These are phyloP conservation scores for Aspergillus campestris DNA, from an alignment of 495 filamentous ascomycete genomes.

Conservation along the genomic window DNA sequence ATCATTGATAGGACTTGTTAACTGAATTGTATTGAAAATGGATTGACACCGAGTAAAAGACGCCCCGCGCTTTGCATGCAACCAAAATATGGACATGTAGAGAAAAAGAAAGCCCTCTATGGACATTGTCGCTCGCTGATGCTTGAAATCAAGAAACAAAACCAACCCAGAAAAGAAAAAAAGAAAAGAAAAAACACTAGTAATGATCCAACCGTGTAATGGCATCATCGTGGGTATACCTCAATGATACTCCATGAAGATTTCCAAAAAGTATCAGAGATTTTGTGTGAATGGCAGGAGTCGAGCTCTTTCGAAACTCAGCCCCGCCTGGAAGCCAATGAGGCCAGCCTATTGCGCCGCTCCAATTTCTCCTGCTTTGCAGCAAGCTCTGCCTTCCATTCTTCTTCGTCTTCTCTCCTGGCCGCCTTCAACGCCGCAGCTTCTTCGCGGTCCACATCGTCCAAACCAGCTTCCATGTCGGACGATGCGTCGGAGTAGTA, in stretches of 20 bases:
- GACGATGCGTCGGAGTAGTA: conserved; percentile 48
- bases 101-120: conserved; percentile 24
- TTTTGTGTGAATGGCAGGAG: background rate
- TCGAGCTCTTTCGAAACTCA: conserved; percentile 4
- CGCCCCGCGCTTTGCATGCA: conserved; percentile 20
- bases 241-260: conserved; percentile 14
- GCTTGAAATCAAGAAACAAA: conserved; percentile 18
- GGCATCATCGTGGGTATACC: conserved; percentile 19
- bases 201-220: conserved; percentile 1
- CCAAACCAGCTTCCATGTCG: conserved; percentile 59
- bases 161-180: conserved; percentile 12
- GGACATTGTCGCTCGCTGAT: conserved; percentile 29
- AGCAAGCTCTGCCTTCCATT: conserved; percentile 42
- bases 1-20: too few species aligned
- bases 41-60: background rate
- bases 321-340: conserved; percentile 34
- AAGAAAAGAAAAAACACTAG: conserved; percentile 9
- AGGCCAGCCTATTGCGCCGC: conserved; percentile 41
- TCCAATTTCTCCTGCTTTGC: conserved; percentile 50
- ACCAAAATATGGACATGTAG: conserved; percentile 6
- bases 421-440: conserved; percentile 38
- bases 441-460: conserved; percentile 54
- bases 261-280: conserved; percentile 3
- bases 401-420: conserved; percentile 51
- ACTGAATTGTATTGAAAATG: too few species aligned